Evolutionary conservation across 345 rosid genomes (phyloP).

Genomic region (Eucalyptus globulus): DNA sequence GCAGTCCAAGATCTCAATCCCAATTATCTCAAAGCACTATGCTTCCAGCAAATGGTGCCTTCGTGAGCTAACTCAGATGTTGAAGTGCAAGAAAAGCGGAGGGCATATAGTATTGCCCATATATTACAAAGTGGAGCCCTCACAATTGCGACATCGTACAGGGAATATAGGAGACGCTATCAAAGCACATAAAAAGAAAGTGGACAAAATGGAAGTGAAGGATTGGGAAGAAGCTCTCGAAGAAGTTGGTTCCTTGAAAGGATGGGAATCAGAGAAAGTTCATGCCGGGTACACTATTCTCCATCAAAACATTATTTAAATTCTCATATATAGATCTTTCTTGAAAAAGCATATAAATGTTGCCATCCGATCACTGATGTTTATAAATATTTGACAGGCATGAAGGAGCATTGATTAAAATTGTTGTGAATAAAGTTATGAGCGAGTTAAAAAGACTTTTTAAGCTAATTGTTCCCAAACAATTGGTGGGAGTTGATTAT

Average conservation of each 20-base stretch:
- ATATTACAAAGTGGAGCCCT: neutral
- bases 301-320: neutral
- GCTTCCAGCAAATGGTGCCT: neutral
- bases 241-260: neutral
- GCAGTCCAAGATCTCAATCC: neutral
- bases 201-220: no score
- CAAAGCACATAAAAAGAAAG: no score
- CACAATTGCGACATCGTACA: no score
- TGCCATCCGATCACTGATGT: no score
- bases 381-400: neutral
- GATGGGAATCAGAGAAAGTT: neutral
- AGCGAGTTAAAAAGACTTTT: neutral
- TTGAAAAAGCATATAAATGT: neutral
- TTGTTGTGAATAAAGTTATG: neutral
- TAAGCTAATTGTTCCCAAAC: neutral
- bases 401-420: neutral
- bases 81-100: neutral
- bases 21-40: neutral
- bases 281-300: neutral
- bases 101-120: neutral
- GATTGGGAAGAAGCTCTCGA: neutral
- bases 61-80: neutral
- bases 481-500: neutral
- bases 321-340: neutral
- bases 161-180: no score